A percentile compares a stretch with the other conserved stretches of the same genome.
Conservation (phyloP, 2,329 filamentous ascomycete genomes). For the Colletotrichum sp. region DNA sequence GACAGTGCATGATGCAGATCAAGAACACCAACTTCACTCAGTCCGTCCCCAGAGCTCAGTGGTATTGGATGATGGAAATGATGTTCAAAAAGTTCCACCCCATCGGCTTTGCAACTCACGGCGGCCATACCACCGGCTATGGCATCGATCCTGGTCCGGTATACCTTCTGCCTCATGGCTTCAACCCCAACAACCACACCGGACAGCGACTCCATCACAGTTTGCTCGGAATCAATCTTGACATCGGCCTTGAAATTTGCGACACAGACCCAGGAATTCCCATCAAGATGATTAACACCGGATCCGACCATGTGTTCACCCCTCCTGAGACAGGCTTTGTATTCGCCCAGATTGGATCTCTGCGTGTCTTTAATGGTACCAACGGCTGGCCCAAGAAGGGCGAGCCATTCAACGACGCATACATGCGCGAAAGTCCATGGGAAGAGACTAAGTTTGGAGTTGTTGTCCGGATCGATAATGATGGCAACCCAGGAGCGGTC, state of each 20-base stretch:
- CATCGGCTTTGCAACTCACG: background rate
- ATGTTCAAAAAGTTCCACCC: background rate
- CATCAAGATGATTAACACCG: rapidly evolving
- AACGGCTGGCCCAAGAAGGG: background rate
- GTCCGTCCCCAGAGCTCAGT: background rate
- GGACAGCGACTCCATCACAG: background rate
- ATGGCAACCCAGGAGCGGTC: background rate
- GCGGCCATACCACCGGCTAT: background rate
- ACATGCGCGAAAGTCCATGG: background rate
- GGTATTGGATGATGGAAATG: background rate
- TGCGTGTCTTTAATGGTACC: background rate
- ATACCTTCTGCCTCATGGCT: background rate
- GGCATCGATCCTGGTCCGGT: background rate
- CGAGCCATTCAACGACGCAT: no score
- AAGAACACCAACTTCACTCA: background rate
- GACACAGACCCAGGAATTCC: background rate
- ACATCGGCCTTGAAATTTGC: no score
- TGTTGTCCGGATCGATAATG: background rate
- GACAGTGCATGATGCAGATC: background rate
- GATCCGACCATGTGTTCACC: background rate
- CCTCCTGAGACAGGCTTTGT: background rate
- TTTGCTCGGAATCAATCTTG: background rate
- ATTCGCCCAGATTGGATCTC: background rate
- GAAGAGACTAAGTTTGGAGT: background rate
- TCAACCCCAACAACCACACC: background rate